phyloP scores from a whole-genome alignment of 306 rosid genomes.

The Albizia julibrissin region DNA sequence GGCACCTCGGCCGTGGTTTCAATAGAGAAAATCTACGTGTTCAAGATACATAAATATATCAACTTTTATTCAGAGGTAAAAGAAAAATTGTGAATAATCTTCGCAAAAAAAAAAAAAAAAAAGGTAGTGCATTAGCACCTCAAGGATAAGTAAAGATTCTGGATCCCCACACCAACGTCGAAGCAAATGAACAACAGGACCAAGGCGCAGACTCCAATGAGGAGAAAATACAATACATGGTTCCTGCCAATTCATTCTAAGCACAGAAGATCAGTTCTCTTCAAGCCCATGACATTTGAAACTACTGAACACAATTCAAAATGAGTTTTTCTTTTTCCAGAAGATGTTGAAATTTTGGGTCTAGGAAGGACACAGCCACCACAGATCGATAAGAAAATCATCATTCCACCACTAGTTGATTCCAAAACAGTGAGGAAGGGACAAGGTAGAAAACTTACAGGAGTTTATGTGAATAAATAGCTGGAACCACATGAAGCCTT shows the following conservation, averaged over 20 bases:
- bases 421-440: background rate
- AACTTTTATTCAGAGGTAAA: background rate
- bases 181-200: slow-evolving; percentile 84
- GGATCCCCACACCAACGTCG: slow-evolving; percentile 75
- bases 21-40: slow-evolving; percentile 1
- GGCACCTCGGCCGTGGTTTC: slow-evolving; percentile 13
- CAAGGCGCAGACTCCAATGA: slow-evolving; percentile 88
- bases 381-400: background rate
- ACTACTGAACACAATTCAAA: slow-evolving; percentile 2
- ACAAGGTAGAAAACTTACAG: slow-evolving; percentile 51
- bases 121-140: slow-evolving; percentile 46
- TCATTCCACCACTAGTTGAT: background rate
- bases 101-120: background rate
- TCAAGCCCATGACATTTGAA: slow-evolving; percentile 2
- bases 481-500: slow-evolving; percentile 70
- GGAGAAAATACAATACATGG: slow-evolving; percentile 87
- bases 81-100: slow-evolving; percentile 13
- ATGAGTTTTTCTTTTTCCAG: background rate
- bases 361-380: background rate
- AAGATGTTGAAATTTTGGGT: slow-evolving; percentile 15
- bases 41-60: background rate
- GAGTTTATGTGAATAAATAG: slow-evolving; percentile 62
- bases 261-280: slow-evolving; percentile 34
- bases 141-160: slow-evolving; percentile 79
- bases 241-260: slow-evolving; percentile 78